These are phyloP conservation scores for Cryptosporidium andersoni DNA, from an alignment of 169 alveolate species.

Conservation along the genomic window DNA sequence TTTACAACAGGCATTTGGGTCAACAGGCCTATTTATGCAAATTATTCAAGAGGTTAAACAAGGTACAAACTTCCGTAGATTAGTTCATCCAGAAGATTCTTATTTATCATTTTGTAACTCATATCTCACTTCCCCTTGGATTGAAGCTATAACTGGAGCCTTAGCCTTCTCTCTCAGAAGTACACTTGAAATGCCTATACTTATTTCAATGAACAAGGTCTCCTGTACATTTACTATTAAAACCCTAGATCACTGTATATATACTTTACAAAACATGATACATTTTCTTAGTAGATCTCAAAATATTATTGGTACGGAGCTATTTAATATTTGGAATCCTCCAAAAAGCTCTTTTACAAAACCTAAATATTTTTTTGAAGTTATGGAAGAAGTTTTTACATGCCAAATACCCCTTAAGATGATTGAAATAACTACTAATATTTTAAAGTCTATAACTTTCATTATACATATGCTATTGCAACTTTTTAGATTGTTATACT, in stretches of 20 bases:
- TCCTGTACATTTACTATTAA: background rate
- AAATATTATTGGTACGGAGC: constrained; percentile 50
- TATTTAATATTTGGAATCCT: constrained; percentile 1
- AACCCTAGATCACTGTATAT: constrained; percentile 13
- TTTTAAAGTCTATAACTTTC: constrained; percentile 32
- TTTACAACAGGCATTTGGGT: constrained; percentile 47
- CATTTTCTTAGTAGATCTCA: constrained; percentile 43
- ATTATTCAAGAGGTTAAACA: constrained; percentile 2
- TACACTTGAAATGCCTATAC: constrained; percentile 33
- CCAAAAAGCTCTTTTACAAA: background rate
- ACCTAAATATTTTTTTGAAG: background rate
- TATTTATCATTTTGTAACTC: constrained; percentile 12
- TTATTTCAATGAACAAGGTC: background rate
- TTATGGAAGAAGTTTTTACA: constrained; percentile 17
- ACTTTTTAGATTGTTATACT: constrained; percentile 6
- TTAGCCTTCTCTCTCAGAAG: constrained; percentile 39
- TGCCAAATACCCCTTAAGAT: background rate
- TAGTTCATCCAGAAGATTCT: constrained; percentile 68
- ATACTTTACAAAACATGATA: constrained; percentile 12
- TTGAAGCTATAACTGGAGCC: constrained; percentile 68
- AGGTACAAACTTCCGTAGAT: constrained; percentile 20
- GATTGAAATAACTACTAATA: constrained; percentile 24
- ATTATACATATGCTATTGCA: constrained; percentile 29
- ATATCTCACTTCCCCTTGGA: constrained; percentile 65
- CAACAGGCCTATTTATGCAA: constrained; percentile 68